Evolutionary conservation across 345 rosid genomes (phyloP).

Genomic region (Rubroshorea leprosula): DNA sequence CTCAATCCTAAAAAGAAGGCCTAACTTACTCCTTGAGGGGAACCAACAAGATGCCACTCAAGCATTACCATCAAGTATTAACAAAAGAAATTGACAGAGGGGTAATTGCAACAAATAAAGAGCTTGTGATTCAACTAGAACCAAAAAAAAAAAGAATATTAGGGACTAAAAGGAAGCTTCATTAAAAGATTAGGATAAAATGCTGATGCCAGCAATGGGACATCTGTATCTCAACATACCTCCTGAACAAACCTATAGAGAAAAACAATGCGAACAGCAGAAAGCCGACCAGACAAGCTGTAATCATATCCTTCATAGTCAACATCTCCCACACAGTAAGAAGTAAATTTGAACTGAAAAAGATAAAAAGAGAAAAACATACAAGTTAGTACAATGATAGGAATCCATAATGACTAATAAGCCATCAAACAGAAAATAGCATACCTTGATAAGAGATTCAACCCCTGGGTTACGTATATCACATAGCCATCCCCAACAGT

Average conservation of each 20-base stretch:
- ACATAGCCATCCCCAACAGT: slow-evolving; percentile 93
- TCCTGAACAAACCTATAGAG: slow-evolving; percentile 94
- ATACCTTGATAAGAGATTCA: slow-evolving; percentile 91
- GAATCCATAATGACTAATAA: slow-evolving; percentile 10
- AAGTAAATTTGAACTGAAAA: slow-evolving; percentile 80
- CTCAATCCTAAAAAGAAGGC: neutral
- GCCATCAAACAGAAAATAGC: slow-evolving; percentile 9
- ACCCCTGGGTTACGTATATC: slow-evolving; percentile 95
- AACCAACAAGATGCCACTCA: neutral
- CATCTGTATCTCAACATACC: slow-evolving; percentile 44
- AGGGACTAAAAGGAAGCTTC: neutral
- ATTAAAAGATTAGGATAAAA: neutral
- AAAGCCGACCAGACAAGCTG: slow-evolving; percentile 81
- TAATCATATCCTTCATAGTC: slow-evolving; percentile 96
- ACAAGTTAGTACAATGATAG: neutral
- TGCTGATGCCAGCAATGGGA: neutral
- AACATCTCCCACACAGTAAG: slow-evolving; percentile 87
- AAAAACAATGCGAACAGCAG: slow-evolving; percentile 91
- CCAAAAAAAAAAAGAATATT: neutral
- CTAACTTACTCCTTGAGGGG: neutral
- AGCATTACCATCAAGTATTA: neutral
- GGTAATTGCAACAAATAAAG: neutral
- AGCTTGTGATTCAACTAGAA: neutral
- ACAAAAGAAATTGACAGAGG: neutral
- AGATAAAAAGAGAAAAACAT: slow-evolving; percentile 20